phyloP scores from a whole-genome alignment of 179 eudicot species.

The Patellifolia procumbens region DNA sequence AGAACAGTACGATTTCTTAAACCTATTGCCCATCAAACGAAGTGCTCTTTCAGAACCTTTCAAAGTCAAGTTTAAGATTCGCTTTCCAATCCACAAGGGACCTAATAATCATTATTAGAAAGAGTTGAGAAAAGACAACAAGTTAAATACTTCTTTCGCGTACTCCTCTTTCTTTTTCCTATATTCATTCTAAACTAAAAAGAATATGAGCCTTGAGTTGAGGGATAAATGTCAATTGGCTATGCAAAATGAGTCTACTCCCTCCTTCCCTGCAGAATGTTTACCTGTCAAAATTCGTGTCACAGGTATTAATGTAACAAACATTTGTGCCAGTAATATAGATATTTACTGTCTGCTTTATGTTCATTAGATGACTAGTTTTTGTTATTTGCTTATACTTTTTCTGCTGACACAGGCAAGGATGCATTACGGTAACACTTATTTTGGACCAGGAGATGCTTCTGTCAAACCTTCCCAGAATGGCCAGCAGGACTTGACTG shows the following conservation, averaged over 20 bases:
- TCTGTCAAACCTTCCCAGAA: conserved; percentile 26
- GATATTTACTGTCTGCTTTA: background rate
- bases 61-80: no score
- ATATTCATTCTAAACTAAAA: no score
- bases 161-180: no score
- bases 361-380: background rate
- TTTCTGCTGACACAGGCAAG: conserved; percentile 48
- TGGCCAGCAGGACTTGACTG: conserved; percentile 25
- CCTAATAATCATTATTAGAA: no score
- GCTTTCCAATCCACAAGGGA: no score
- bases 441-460: conserved; percentile 39
- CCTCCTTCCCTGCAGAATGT: background rate
- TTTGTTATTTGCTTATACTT: background rate
- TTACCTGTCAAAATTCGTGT: background rate
- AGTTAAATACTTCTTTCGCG: no score
- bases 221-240: background rate
- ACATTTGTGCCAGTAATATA: background rate
- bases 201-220: background rate
- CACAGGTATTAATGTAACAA: background rate
- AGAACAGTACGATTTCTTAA: no score
- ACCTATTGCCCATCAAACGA: no score
- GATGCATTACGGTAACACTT: conserved; percentile 41
- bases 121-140: no score
- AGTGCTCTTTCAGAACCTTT: no score
- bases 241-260: background rate